phyloP scores from a whole-genome alignment of 2,329 filamentous ascomycete genomes.

The Ophiocordyceps camponoti-rufipedis region DNA sequence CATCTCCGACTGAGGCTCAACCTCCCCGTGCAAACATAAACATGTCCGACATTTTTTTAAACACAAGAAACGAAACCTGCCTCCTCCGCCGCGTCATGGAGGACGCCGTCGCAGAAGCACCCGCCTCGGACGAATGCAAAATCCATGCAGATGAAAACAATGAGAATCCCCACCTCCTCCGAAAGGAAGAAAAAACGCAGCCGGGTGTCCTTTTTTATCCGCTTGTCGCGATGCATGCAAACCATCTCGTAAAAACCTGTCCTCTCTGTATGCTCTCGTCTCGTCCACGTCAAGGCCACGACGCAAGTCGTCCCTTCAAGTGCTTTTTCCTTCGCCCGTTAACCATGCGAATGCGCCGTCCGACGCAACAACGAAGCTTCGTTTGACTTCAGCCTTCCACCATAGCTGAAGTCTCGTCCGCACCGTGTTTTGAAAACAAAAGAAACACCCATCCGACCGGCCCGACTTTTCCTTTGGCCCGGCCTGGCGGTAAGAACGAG shows the following conservation, averaged over 20 bases:
- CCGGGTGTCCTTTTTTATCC: conserved; percentile 11
- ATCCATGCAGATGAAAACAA: not conserved
- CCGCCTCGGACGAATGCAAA: not conserved
- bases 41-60: no score
- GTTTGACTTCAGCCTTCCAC: no score
- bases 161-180: not conserved
- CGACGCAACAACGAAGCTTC: no score
- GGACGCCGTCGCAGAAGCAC: not conserved
- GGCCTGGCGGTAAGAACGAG: no score
- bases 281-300: conserved; percentile 6
- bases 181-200: not conserved
- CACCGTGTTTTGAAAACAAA: no score
- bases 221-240: conserved; percentile 19
- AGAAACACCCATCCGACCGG: no score
- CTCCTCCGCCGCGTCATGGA: not conserved
- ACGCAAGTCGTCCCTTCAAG: conserved; percentile 6
- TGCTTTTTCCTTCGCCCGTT: not conserved
- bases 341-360: not conserved
- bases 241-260: not conserved
- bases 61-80: not conserved
- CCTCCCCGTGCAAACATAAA: no score
- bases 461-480: no score
- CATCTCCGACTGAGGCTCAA: no score
- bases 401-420: no score
- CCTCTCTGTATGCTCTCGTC: not conserved